Evolutionary conservation across 2,329 filamentous ascomycete genomes (phyloP).

Genomic region (Intubia oerlemansii): DNA sequence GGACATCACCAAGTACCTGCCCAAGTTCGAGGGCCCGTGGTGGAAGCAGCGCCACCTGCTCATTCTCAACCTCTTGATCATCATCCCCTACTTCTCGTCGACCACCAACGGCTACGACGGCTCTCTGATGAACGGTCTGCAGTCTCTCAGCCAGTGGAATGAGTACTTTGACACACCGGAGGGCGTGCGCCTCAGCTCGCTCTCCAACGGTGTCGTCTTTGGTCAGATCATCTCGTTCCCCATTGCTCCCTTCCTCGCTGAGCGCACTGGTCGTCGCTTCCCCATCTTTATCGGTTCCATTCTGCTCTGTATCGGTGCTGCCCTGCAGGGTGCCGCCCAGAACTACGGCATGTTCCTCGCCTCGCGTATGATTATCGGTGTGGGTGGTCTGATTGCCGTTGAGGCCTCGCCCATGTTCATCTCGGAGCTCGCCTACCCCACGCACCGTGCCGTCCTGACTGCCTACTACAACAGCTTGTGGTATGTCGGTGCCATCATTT

Average conservation of each 20-base stretch:
- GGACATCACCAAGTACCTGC: slow-evolving; percentile 1
- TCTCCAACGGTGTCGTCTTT: slow-evolving; percentile 6
- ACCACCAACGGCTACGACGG: slow-evolving; percentile 14
- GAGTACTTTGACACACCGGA: slow-evolving; percentile 11
- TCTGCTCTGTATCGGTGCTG: slow-evolving; percentile 52
- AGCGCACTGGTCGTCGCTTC: slow-evolving; percentile 43
- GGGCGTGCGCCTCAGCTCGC: slow-evolving; percentile 12
- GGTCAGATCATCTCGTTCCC: slow-evolving; percentile 4
- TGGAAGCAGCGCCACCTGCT: slow-evolving; percentile 8
- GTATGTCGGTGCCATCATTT: slow-evolving; percentile 50
- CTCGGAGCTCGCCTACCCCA: slow-evolving; percentile 51
- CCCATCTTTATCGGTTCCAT: slow-evolving; percentile 53
- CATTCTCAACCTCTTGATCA: slow-evolving; percentile 13
- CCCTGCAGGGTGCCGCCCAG: slow-evolving; percentile 48
- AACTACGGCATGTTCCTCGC: slow-evolving; percentile 40
- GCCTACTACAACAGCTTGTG: slow-evolving; percentile 68
- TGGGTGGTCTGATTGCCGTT: slow-evolving; percentile 28
- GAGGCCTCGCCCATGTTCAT: slow-evolving; percentile 10
- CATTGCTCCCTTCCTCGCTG: slow-evolving; percentile 14
- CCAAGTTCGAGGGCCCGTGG: slow-evolving; percentile 8
- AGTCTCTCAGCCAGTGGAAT: slow-evolving; percentile 13
- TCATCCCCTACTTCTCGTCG: slow-evolving; percentile 13
- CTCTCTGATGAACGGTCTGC: slow-evolving; percentile 15
- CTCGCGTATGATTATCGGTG: slow-evolving; percentile 47
- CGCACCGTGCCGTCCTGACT: slow-evolving; percentile 55